Conservation (phyloP, 208 protist genomes). For the Trypanosoma brucei region DNA sequence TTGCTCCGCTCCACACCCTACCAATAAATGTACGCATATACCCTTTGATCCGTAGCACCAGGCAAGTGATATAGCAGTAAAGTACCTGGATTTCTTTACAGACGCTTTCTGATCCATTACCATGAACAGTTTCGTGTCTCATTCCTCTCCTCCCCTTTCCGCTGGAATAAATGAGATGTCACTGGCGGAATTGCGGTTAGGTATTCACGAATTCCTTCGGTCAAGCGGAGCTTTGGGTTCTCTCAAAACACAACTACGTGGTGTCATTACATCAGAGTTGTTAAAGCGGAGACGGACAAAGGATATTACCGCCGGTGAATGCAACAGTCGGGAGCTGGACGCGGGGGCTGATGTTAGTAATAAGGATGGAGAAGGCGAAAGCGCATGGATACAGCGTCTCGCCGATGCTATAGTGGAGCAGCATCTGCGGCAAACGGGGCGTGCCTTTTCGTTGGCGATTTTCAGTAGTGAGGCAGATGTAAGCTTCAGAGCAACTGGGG, state of each 20-base stretch:
- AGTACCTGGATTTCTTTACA: too few species aligned
- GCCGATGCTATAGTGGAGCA: conserved; percentile 76
- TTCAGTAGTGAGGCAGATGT: conserved; percentile 78
- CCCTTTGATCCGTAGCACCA: too few species aligned
- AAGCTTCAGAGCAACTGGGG: conserved; percentile 12
- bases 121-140: background rate
- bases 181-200: conserved; percentile 63
- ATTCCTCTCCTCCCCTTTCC: background rate
- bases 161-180: conserved; percentile 16
- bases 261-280: conserved; percentile 70
- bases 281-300: conserved; percentile 33
- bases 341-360: background rate
- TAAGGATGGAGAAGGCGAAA: conserved; percentile 12
- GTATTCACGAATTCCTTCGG: conserved; percentile 72
- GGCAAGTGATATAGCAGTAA: too few species aligned
- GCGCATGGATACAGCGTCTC: conserved; percentile 45
- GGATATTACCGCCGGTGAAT: background rate
- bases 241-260: conserved; percentile 84
- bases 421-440: conserved; percentile 70
- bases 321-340: background rate
- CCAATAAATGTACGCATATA: too few species aligned
- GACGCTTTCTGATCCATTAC: conserved; percentile 14
- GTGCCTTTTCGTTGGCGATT: conserved; percentile 72
- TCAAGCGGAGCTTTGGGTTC: conserved; percentile 59
- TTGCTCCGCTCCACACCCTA: too few species aligned